Percentiles rank a stretch among this genome's conserved stretches.
Conservation (phyloP, 2,329 filamentous ascomycete species). For the Coniochaeta sp. region DNA sequence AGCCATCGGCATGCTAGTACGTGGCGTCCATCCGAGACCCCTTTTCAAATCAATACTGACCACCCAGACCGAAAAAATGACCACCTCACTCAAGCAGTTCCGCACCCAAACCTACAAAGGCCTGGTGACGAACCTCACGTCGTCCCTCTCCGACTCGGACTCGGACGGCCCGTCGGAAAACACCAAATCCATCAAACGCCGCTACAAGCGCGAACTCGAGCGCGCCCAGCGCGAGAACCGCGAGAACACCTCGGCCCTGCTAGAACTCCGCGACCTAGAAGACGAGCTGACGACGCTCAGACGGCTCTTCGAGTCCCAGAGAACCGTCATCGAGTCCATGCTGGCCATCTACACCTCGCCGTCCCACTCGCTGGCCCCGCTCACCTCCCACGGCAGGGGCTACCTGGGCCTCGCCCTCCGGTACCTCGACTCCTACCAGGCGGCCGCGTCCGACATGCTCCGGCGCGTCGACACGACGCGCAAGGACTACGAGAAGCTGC, state of each 20-base stretch:
- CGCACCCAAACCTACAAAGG: slow-evolving; percentile 47
- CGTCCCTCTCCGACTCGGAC: slow-evolving; percentile 25
- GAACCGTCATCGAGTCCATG: slow-evolving; percentile 40
- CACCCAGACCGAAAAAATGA: slow-evolving; percentile 52
- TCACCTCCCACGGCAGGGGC: slow-evolving; percentile 36
- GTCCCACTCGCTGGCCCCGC: slow-evolving; percentile 29
- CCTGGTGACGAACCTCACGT: slow-evolving; percentile 16
- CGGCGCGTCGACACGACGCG: slow-evolving; percentile 49
- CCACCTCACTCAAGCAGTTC: slow-evolving; percentile 54
- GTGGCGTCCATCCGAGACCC: slow-evolving; percentile 3
- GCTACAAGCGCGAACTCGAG: slow-evolving; percentile 30
- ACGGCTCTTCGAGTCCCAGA: slow-evolving; percentile 51
- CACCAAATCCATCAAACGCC: slow-evolving; percentile 33
- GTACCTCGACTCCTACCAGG: slow-evolving; percentile 46
- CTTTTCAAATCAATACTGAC: slow-evolving; percentile 5
- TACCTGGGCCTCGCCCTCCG: slow-evolving; percentile 47
- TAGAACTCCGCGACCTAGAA: slow-evolving; percentile 58
- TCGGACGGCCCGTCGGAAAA: slow-evolving; percentile 24
- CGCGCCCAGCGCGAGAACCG: slow-evolving; percentile 49
- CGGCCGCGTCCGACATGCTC: slow-evolving; percentile 49
- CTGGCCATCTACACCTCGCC: slow-evolving; percentile 28
- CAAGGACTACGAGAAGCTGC: slow-evolving; percentile 57
- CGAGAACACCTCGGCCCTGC: slow-evolving; percentile 53
- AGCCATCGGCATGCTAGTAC: slow-evolving; percentile 54
- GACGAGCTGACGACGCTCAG: slow-evolving; percentile 53